A percentile compares a stretch with the other conserved stretches of the same genome.
phyloP scores from a whole-genome alignment of 139 green algal species.

The Coccomyxa sp. region DNA sequence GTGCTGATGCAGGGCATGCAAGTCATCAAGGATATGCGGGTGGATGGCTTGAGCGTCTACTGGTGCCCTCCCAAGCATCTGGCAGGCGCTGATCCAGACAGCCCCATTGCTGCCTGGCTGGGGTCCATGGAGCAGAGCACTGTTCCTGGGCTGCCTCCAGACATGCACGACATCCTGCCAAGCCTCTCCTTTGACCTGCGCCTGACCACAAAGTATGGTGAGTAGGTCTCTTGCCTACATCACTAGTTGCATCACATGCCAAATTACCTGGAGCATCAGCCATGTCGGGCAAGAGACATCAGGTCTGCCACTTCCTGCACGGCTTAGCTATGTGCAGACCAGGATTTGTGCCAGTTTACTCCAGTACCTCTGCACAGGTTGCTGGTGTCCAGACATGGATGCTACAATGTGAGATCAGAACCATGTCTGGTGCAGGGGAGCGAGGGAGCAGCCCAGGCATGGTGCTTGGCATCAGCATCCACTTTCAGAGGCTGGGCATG shows the following conservation, averaged over 20 bases:
- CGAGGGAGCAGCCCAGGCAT: too few relatives aligned
- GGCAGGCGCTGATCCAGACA: not conserved
- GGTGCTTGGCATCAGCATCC: not conserved
- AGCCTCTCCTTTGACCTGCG: conserved; percentile 2
- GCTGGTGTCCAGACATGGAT: too few relatives aligned
- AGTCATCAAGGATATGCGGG: conserved; percentile 8
- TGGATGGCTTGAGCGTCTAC: conserved; percentile 10
- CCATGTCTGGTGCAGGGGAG: too few relatives aligned
- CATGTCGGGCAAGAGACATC: too few relatives aligned
- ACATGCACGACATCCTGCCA: not conserved
- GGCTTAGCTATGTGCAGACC: too few relatives aligned
- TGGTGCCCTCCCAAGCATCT: not conserved
- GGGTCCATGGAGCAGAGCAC: not conserved
- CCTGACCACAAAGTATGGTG: conserved; percentile 2
- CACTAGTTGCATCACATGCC: not conserved
- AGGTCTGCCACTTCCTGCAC: too few relatives aligned
- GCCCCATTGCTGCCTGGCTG: not conserved
- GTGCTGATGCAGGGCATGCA: not conserved
- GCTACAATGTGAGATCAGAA: too few relatives aligned
- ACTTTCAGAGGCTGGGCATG: conserved; percentile 6
- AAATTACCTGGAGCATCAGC: too few relatives aligned
- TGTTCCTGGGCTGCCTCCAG: too few relatives aligned
- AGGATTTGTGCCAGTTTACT: too few relatives aligned
- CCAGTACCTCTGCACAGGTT: too few relatives aligned
- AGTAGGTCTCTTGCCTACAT: not conserved